Evolutionary conservation across 179 eudicot genomes (phyloP), one percentile per base, ranked within the genome.

Genomic region (Beta lomatogona): DNA sequence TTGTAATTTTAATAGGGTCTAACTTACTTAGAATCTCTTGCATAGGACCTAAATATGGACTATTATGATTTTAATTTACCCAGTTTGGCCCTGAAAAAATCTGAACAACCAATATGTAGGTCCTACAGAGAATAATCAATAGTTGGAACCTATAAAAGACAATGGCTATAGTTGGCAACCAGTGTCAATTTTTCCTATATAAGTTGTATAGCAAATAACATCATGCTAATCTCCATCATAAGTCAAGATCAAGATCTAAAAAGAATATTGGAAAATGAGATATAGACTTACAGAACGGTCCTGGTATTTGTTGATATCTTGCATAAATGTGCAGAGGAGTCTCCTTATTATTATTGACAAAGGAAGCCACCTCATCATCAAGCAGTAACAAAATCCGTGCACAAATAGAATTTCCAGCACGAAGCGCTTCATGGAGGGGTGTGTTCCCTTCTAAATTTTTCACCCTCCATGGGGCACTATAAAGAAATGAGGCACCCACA

Each of bases 361-460:
- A 46, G 9, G 44, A 57, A 45, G 54, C 36, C 19, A 71, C 66
- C 48, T 59, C 76, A 21, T 57, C 69, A 58, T 44, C 76, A 5
- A 50, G 67, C 46, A 52, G 46, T 55, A 79, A 70, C 18, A 73
- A 36, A 70, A 22, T 18, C 60, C 61, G 76, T 10, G 76, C 76
- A 73, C 13, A 73, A 21, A 53, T 9, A 73, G 76, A 19, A 25
- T 73, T 73, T 15, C 76, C 76, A 53, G 61, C 61, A 45, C 76
- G 41, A 45, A 69, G n/a, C 59, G 77, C 82, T 68, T 78, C 81
- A 69, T 78, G 81, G 25, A 78, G 61, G 13, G 81, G 81, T 48
- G 75, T 78, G 60, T 78, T 78, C 11, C 81, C 81, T 44, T 67
- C 53, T 25, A 9, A 45, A 78, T 69, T 78, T 11, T 28, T 78